Evolutionary conservation across 441 rosid genomes (phyloP).

Genomic region (Syzygium malaccense): DNA sequence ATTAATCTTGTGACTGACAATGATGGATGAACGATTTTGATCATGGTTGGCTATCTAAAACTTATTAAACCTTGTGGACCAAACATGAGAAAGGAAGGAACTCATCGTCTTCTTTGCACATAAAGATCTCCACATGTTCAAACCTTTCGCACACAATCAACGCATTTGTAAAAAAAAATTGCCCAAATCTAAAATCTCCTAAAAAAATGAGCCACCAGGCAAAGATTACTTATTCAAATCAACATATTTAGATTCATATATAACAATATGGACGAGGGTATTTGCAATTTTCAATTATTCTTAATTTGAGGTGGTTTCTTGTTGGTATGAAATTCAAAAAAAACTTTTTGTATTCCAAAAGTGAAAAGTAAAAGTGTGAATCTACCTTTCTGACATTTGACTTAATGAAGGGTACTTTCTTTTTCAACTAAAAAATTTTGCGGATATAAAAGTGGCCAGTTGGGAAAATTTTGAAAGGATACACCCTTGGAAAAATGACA

Average conservation of each 20-base stretch:
- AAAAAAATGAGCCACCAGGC: not conserved
- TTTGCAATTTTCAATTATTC: not conserved
- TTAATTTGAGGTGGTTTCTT: not conserved
- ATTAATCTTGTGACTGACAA: fast-evolving
- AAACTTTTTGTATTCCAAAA: not conserved
- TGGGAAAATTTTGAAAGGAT: not conserved
- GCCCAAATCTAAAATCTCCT: not conserved
- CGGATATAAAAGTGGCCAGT: not conserved
- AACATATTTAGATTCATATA: not conserved
- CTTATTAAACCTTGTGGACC: not conserved
- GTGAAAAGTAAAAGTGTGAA: not conserved
- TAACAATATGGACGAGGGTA: not conserved
- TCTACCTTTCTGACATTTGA: not conserved
- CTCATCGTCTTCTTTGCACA: not conserved
- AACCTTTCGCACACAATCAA: not conserved
- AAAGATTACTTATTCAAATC: not conserved
- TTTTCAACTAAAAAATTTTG: not conserved
- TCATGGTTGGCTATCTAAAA: not conserved
- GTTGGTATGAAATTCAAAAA: not conserved
- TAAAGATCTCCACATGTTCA: not conserved
- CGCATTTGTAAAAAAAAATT: not conserved
- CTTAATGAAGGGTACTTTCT: not conserved
- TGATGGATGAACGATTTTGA: not conserved
- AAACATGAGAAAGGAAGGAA: not conserved
- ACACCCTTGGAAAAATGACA: not conserved